phyloP scores from a whole-genome alignment of 1,284 basidiomycete genomes.

The Vanrija sp. region DNA sequence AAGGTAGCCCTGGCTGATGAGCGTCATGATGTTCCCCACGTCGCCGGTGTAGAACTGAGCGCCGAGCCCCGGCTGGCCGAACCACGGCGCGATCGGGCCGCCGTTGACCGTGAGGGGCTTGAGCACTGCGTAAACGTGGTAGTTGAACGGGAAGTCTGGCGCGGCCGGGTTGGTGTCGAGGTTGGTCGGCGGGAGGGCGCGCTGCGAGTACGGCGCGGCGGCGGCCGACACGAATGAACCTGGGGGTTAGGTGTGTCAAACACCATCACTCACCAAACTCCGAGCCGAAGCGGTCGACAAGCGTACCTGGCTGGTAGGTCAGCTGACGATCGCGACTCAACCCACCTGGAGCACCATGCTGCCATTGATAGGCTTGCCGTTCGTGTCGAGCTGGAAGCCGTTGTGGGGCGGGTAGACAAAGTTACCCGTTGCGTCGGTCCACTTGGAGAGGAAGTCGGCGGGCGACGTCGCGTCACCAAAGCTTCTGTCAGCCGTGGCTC shows the following conservation, averaged over 20 bases:
- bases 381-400: constrained; percentile 4
- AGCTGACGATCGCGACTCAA: background rate
- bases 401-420: background rate
- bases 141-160: background rate
- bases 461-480: background rate
- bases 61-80: constrained; percentile 1
- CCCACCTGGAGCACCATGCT: background rate
- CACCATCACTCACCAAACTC: background rate
- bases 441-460: constrained; percentile 1
- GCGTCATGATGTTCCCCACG: background rate
- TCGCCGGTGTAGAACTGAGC: constrained; percentile 1
- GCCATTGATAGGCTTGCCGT: background rate
- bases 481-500: background rate
- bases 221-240: constrained; percentile 1
- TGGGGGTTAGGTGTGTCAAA: background rate
- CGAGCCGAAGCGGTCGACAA: background rate
- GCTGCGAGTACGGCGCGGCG: background rate
- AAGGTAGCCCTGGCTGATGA: background rate
- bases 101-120: background rate
- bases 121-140: background rate
- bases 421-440: background rate
- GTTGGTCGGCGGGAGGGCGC: constrained; percentile 1
- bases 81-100: constrained; percentile 1
- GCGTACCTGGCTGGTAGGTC: background rate
- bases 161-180: constrained; percentile 1